These are phyloP conservation scores for Nakazawaea ambrosiae DNA, from an alignment of 805 yeast species.

Conservation along the genomic window DNA sequence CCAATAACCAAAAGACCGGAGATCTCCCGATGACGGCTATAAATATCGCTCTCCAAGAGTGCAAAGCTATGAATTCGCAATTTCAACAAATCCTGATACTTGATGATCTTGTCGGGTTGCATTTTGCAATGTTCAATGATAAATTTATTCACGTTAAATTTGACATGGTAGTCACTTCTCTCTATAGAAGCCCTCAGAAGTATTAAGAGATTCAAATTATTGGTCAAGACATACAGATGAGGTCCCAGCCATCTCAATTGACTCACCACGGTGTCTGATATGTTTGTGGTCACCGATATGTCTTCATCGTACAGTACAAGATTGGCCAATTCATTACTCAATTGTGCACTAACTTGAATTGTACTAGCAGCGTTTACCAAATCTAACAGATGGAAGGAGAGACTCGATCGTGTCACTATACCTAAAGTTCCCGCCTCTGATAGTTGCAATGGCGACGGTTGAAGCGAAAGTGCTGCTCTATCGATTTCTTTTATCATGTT, in stretches of 20 bases:
- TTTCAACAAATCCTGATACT: slow-evolving; percentile 10
- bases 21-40: too few species aligned
- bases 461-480: slow-evolving; percentile 4
- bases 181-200: slow-evolving; percentile 8
- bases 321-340: slow-evolving; percentile 3
- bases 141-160: slow-evolving; percentile 11
- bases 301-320: slow-evolving; percentile 10
- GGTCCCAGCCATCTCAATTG: slow-evolving; percentile 1
- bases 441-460: slow-evolving; percentile 10
- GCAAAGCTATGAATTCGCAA: slow-evolving; percentile 20
- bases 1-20: slow-evolving; percentile 1
- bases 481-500: slow-evolving; percentile 8
- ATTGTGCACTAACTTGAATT: neutral
- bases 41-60: too few species aligned
- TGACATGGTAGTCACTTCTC: slow-evolving; percentile 15
- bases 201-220: slow-evolving; percentile 15
- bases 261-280: slow-evolving; percentile 3
- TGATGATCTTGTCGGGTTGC: slow-evolving; percentile 12
- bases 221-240: slow-evolving; percentile 14
- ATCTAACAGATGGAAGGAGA: slow-evolving; percentile 4
- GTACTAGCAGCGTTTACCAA: neutral
- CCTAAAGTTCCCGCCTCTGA: slow-evolving; percentile 4
- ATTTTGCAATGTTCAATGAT: slow-evolving; percentile 12
- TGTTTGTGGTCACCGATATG: neutral
- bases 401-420: slow-evolving; percentile 3